Evolutionary conservation across 2,329 filamentous ascomycete species (phyloP).

Genomic region (Aspergillus alliaceus): DNA sequence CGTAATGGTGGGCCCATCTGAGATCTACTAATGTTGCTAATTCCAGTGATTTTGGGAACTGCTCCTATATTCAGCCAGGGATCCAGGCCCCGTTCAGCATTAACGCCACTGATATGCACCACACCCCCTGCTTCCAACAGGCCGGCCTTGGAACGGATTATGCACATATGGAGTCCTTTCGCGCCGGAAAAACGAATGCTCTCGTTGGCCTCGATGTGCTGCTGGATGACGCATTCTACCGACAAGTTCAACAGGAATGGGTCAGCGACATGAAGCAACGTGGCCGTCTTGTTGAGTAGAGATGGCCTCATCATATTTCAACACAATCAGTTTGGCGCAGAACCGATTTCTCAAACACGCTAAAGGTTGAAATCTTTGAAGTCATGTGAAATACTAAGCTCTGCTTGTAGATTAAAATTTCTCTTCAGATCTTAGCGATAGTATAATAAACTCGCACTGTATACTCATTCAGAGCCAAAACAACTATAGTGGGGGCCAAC

Average conservation of each 20-base stretch:
- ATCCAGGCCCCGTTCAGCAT: not conserved
- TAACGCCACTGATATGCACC: not conserved
- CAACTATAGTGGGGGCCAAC: too few relatives aligned
- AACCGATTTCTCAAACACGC: too few relatives aligned
- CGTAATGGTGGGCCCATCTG: too few relatives aligned
- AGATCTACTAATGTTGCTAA: not conserved
- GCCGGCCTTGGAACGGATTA: not conserved
- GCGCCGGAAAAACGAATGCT: not conserved
- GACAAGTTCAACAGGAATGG: not conserved
- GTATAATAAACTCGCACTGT: too few relatives aligned
- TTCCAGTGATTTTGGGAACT: not conserved
- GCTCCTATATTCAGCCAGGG: not conserved
- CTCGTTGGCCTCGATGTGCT: not conserved
- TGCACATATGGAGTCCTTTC: not conserved
- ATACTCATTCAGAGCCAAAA: too few relatives aligned
- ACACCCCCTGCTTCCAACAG: not conserved
- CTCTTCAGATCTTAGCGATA: too few relatives aligned
- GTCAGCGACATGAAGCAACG: not conserved
- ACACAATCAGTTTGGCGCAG: too few relatives aligned
- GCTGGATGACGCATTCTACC: not conserved
- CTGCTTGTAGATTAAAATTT: too few relatives aligned
- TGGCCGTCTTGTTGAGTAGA: not conserved
- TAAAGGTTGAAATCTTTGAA: too few relatives aligned
- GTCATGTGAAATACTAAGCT: too few relatives aligned
- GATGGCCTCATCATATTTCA: too few relatives aligned